Percentiles rank a stretch among this genome's conserved stretches.
These are phyloP conservation scores for Auriscalpium vulgare DNA, from an alignment of 768 basidiomycete species.

Conservation along the genomic window DNA sequence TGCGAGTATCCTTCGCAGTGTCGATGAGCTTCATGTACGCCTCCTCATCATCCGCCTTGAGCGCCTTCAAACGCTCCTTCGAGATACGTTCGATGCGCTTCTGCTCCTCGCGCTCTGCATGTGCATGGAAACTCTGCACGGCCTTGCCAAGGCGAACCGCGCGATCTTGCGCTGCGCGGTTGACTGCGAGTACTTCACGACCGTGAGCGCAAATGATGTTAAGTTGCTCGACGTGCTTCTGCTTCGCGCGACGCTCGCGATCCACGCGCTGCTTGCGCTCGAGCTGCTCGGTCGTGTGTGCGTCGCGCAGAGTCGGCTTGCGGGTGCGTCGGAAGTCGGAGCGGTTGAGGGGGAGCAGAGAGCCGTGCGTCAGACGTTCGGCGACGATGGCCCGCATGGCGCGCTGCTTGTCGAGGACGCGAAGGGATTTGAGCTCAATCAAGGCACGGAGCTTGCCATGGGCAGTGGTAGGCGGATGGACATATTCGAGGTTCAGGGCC, in stretches of 20 bases:
- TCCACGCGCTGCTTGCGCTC: conserved; percentile 90
- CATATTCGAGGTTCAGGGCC: conserved; percentile 23
- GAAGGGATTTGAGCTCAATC: conserved; percentile 89
- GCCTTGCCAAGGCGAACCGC: conserved; percentile 58
- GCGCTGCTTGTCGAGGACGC: conserved; percentile 88
- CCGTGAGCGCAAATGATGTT: conserved; percentile 81
- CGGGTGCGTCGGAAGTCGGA: conserved; percentile 82
- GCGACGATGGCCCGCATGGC: conserved; percentile 77
- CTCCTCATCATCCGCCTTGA: conserved; percentile 97
- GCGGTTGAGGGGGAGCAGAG: conserved; percentile 85
- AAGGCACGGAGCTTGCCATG: conserved; percentile 83
- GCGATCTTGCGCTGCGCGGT: conserved; percentile 52
- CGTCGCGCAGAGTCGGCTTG: conserved; percentile 83
- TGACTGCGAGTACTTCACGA: conserved; percentile 58
- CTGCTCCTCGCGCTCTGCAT: conserved; percentile 97
- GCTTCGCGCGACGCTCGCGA: conserved; percentile 89
- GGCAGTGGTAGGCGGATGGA: conserved; percentile 50
- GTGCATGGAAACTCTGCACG: conserved; percentile 76
- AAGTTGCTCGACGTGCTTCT: conserved; percentile 94
- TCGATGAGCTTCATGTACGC: conserved; percentile 99
- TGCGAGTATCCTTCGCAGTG: conserved; percentile 97
- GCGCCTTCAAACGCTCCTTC: conserved; percentile 96
- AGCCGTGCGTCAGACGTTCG: conserved; percentile 79
- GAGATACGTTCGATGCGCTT: conserved; percentile 91
- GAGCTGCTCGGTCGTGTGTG: conserved; percentile 78